Percentiles rank a stretch among this genome's conserved stretches.
phyloP scores from a whole-genome alignment of 1,284 basidiomycete species.

The Ustilago cynodontis region DNA sequence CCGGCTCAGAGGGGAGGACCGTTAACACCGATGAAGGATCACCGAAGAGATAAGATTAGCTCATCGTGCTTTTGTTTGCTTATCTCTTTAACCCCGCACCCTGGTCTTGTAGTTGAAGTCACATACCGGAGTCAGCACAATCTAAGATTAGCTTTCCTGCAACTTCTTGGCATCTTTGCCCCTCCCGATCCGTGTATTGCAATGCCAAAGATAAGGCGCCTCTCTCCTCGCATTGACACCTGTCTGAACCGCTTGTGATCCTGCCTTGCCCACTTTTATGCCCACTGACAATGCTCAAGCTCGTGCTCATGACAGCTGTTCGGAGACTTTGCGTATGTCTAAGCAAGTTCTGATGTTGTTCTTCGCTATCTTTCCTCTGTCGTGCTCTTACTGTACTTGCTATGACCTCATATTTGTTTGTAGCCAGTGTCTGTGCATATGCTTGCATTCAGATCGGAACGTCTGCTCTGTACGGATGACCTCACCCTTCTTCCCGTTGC shows the following conservation, averaged over 20 bases:
- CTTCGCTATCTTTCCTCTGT: not conserved
- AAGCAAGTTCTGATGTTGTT: not conserved
- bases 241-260: not conserved
- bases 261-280: not conserved
- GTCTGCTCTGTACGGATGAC: too few relatives aligned
- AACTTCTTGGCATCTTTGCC: not conserved
- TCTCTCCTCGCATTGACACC: not conserved
- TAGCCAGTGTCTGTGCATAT: too few relatives aligned
- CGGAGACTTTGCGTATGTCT: conserved; percentile 18
- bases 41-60: conserved; percentile 9
- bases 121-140: too few relatives aligned
- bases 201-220: not conserved
- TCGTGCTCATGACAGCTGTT: conserved; percentile 2
- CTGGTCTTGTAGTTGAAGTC: not conserved
- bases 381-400: not conserved
- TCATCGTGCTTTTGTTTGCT: not conserved
- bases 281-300: not conserved
- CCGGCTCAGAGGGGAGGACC: not conserved
- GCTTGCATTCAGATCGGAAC: too few relatives aligned
- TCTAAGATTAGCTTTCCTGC: not conserved
- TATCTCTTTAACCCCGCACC: conserved; percentile 4
- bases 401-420: not conserved
- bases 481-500: too few relatives aligned
- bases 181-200: not conserved
- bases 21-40: not conserved